Percentiles rank a stretch among this genome's conserved stretches.
Evolutionary conservation across 306 rosid species (phyloP).

Genomic region (Myrica gale): DNA sequence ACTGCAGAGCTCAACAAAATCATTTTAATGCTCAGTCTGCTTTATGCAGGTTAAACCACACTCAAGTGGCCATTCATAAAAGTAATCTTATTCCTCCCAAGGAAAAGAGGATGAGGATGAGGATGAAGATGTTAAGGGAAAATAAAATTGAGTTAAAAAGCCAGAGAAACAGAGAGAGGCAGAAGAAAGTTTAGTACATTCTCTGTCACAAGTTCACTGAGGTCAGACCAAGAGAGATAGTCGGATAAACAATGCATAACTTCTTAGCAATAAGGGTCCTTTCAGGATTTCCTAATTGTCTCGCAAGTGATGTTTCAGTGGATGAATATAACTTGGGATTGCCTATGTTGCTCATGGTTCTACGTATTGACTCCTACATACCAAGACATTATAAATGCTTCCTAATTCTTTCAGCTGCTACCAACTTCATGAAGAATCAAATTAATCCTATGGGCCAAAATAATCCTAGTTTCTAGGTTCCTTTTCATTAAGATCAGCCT

Average conservation of each 20-base stretch:
- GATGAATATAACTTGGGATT: neutral
- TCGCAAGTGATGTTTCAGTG: neutral
- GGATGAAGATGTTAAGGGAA: neutral
- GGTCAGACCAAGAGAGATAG: neutral
- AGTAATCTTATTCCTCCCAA: neutral
- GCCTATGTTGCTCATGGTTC: conserved; percentile 2
- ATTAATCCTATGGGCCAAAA: no score
- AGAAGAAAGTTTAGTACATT: neutral
- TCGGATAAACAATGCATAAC: neutral
- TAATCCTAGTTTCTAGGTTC: no score
- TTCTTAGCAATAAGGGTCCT: neutral
- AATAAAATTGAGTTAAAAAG: neutral
- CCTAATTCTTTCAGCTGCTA: neutral
- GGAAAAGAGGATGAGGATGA: neutral
- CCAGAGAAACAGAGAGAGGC: neutral
- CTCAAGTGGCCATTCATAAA: neutral
- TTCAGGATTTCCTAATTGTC: neutral
- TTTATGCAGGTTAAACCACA: neutral
- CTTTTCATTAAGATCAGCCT: no score
- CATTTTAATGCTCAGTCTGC: neutral
- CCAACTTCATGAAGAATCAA: neutral
- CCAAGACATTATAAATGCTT: neutral
- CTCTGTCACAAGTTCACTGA: neutral
- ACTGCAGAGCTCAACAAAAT: neutral
- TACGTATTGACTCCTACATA: neutral